Conservation (phyloP, 2,329 filamentous ascomycete species). For the Penicillium janthinellum region DNA sequence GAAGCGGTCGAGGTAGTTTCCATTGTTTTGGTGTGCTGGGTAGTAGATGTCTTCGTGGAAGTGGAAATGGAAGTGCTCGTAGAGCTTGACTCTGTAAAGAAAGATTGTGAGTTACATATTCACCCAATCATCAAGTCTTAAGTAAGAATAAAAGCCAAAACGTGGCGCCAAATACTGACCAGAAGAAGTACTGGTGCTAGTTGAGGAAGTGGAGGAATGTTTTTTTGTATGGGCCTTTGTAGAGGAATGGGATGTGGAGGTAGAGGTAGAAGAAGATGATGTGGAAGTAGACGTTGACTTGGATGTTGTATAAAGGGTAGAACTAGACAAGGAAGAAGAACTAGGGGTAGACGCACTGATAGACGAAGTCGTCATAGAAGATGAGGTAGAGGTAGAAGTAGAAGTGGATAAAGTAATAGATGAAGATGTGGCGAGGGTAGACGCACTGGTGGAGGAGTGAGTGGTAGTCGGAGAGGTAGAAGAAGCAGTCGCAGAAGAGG, state of each 20-base stretch:
- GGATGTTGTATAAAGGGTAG: constrained; percentile 7
- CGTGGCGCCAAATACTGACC: constrained; percentile 31
- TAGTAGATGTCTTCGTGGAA: constrained; percentile 15
- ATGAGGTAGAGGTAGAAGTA: constrained; percentile 27
- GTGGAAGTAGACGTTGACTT: not conserved
- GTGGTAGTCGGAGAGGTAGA: constrained; percentile 20
- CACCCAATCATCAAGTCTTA: not conserved
- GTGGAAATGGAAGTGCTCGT: not conserved
- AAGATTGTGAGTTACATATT: constrained; percentile 8
- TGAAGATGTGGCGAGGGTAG: not conserved
- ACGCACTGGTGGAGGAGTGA: constrained; percentile 13
- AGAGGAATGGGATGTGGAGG: not conserved
- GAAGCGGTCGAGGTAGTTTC: constrained; percentile 23
- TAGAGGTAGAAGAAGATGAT: not conserved
- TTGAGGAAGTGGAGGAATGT: constrained; percentile 14
- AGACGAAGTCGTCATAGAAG: constrained; percentile 22
- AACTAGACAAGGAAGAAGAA: constrained; percentile 10
- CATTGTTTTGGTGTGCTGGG: constrained; percentile 18
- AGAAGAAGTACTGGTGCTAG: constrained; percentile 21
- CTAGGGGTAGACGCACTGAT: constrained; percentile 22
- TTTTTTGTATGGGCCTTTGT: not conserved
- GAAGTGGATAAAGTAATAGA: constrained; percentile 22
- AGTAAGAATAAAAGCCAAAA: constrained; percentile 15
- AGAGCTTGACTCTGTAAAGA: not conserved
- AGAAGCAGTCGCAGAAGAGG: constrained; percentile 14